A percentile compares a stretch with the other conserved stretches of the same genome.
phyloP scores from a whole-genome alignment of 73 alveolate genomes.

The Tetrahymena thermophila region DNA sequence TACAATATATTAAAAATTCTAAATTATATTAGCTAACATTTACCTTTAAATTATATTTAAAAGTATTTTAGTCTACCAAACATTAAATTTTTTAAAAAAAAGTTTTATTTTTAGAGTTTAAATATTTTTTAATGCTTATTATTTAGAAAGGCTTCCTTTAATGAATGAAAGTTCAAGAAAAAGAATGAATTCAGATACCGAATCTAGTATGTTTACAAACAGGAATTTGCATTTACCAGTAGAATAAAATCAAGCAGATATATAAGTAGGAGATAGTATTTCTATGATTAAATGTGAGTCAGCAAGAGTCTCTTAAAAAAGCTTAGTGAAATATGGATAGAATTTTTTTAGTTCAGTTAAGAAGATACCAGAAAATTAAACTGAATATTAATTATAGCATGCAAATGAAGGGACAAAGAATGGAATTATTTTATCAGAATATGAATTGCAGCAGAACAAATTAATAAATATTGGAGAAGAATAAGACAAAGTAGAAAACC shows the following conservation, averaged over 20 bases:
- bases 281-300: background rate
- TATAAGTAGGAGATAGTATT: background rate
- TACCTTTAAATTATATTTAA: too few species aligned
- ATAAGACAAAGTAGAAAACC: background rate
- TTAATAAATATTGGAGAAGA: background rate
- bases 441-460: too few species aligned
- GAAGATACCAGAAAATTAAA: background rate
- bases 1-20: background rate
- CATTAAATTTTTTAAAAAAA: background rate
- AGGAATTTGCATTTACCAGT: background rate
- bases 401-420: background rate
- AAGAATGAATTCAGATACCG: background rate
- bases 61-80: background rate
- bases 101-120: background rate
- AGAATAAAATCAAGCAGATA: background rate
- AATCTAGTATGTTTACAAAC: background rate
- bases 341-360: background rate
- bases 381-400: background rate
- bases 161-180: background rate
- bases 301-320: background rate
- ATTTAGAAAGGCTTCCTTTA: background rate
- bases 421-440: background rate
- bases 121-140: background rate
- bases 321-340: background rate
- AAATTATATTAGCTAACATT: too few species aligned